Evolutionary conservation across 2,329 filamentous ascomycete genomes (phyloP), one percentile per base, ranked within the genome.

Genomic region (Pestalotiopsis sp.): DNA sequence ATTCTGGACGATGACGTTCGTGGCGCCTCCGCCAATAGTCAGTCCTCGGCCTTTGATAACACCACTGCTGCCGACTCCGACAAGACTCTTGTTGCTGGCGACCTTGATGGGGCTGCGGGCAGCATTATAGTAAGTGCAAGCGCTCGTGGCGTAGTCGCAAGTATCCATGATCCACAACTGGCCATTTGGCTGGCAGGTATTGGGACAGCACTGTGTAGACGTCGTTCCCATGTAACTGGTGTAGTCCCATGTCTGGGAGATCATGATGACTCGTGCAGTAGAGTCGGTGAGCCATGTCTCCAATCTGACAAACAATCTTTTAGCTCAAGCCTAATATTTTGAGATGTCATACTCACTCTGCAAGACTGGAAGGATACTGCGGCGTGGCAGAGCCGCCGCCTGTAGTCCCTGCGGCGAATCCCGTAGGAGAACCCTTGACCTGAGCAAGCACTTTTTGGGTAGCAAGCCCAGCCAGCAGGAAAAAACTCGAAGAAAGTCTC

Each of bases 1-100:
- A 77, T 86, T 88, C 81, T 87, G 87, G 76, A 89, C 84, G 74
- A 90, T 90, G 75, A 90, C 80, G 77, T 90, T 89, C 75, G 77
- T 83, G 20, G 81, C 82, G 67, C 80, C 80, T 72, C 76, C 78
- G 67, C 81, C 79, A 20, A 87, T 81, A 41, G 85, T 83, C 23
- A 89, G 60, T 12, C 60, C 87, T 80, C 88, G 89, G 73, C 87
- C 87, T 74, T 83, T 85, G 76, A 90, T 88, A 40, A 88, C 75
- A 76, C 86, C 87, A 72, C 80, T 80, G 73, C 74, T 78, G 62
- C 87, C 87, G 68, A 82, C 78, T 25, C 88, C 87, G 45, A 90
- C 76, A 68, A 90, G 72, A 31, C 83, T 85, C 82, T 90, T 90
- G 83, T 90, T 85, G 70, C 84, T 87, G 31, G 77, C 78, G 72